These are phyloP conservation scores for Macroventuria anomochaeta DNA, from an alignment of 2,329 filamentous ascomycete species.

Conservation along the genomic window DNA sequence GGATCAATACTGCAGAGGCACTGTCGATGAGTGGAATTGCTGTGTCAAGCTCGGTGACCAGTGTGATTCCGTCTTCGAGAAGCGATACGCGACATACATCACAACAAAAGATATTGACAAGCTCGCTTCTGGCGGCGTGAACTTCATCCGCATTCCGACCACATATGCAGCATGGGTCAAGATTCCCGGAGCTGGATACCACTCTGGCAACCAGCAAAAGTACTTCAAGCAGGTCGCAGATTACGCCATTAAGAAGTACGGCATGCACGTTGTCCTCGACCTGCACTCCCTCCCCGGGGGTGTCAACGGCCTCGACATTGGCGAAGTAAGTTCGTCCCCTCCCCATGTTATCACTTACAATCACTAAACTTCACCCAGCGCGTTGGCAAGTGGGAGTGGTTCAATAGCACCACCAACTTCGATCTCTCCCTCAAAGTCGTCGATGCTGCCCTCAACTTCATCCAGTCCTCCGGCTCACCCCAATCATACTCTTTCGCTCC, in stretches of 20 bases:
- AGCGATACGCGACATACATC: conserved; percentile 40
- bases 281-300: conserved; percentile 43
- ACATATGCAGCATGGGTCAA: conserved; percentile 49
- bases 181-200: conserved; percentile 42
- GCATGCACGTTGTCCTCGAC: conserved; percentile 48
- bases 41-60: conserved; percentile 39
- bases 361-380: neutral
- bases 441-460: conserved; percentile 42
- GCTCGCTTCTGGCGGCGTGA: conserved; percentile 41
- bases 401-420: conserved; percentile 45
- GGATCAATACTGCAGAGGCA: conserved; percentile 24
- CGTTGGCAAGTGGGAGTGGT: conserved; percentile 44
- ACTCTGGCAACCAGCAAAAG: conserved; percentile 41
- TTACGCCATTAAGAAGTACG: conserved; percentile 47
- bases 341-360: neutral
- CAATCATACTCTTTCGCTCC: conserved; percentile 46
- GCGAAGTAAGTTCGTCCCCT: conserved; percentile 8
- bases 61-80: conserved; percentile 40
- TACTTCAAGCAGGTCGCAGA: conserved; percentile 41
- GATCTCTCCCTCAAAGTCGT: conserved; percentile 44
- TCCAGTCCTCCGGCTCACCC: conserved; percentile 35
- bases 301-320: conserved; percentile 37
- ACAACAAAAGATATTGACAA: conserved; percentile 43
- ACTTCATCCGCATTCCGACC: conserved; percentile 46
- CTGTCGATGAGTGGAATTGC: conserved; percentile 46